Evolutionary conservation across 208 protist genomes (phyloP).

Genomic region (Phytomonas francai): DNA sequence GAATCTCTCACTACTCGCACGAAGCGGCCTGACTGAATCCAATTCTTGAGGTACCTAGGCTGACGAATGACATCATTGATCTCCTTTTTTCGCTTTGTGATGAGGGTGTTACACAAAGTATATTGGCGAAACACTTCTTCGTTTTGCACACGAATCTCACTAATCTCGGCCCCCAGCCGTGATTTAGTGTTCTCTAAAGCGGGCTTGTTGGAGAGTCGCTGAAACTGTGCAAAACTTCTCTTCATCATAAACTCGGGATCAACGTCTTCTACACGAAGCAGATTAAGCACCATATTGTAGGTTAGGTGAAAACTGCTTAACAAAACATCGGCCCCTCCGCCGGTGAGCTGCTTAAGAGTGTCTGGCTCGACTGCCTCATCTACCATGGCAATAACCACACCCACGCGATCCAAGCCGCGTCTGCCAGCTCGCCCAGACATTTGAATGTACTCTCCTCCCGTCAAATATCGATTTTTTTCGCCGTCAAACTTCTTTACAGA

Average conservation of each 20-base stretch:
- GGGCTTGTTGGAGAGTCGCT: constrained; percentile 87
- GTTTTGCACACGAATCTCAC: constrained; percentile 51
- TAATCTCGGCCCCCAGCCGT: constrained; percentile 53
- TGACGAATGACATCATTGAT: constrained; percentile 66
- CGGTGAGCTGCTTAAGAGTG: constrained; percentile 91
- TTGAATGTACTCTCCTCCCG: constrained; percentile 99
- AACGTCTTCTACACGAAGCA: constrained; percentile 96
- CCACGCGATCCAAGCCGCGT: constrained; percentile 97
- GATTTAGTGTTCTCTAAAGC: constrained; percentile 58
- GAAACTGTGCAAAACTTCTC: constrained; percentile 97
- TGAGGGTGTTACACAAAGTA: constrained; percentile 66
- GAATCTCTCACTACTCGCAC: constrained; percentile 68
- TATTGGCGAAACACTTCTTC: constrained; percentile 85
- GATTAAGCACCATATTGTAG: constrained; percentile 99
- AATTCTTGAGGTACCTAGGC: constrained; percentile 90
- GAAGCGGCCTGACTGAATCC: constrained; percentile 94
- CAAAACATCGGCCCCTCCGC: constrained; percentile 91
- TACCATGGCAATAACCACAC: constrained; percentile 98
- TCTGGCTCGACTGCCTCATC: constrained; percentile 96
- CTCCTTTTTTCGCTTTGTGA: constrained; percentile 61
- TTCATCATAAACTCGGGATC: constrained; percentile 97
- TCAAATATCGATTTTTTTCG: constrained; percentile 90
- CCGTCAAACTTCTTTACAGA: constrained; percentile 99
- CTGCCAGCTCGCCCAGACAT: constrained; percentile 99
- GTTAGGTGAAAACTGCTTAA: constrained; percentile 96